Conservation (phyloP, 1,139 yeast species). For the Geotrichum bryndzae region DNA sequence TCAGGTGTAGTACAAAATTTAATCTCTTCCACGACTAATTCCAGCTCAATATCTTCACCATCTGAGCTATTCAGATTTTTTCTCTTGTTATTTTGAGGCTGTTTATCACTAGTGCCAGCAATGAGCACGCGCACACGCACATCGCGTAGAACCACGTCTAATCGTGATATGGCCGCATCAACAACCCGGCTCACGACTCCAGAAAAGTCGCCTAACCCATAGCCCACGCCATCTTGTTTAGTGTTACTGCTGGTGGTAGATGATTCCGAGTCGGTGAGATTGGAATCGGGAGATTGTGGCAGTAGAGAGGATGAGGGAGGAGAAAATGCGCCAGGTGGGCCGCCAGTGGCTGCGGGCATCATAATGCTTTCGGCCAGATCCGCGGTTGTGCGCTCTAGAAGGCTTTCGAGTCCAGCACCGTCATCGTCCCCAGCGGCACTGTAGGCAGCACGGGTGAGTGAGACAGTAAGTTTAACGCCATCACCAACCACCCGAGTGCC, state of each 20-base stretch:
- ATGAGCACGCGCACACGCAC: slow-evolving; percentile 46
- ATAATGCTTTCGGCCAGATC: slow-evolving; percentile 32
- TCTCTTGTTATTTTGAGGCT: no score
- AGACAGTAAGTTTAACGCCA: slow-evolving; percentile 52
- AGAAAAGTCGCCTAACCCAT: slow-evolving; percentile 40
- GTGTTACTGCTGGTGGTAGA: slow-evolving; percentile 22
- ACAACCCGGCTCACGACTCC: slow-evolving; percentile 58
- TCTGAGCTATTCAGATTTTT: background rate
- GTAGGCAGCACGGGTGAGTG: slow-evolving; percentile 28
- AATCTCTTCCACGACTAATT: background rate
- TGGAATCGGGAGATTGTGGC: background rate
- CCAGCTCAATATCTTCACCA: background rate
- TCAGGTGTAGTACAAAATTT: background rate
- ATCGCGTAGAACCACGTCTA: slow-evolving; percentile 45
- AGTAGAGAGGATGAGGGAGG: background rate
- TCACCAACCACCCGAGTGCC: slow-evolving; percentile 46
- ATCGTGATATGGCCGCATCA: slow-evolving; percentile 61
- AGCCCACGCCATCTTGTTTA: slow-evolving; percentile 28
- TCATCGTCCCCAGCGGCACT: slow-evolving; percentile 25
- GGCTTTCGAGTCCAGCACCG: slow-evolving; percentile 40
- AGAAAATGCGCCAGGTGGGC: background rate
- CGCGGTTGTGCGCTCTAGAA: slow-evolving; percentile 56
- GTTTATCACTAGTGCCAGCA: slow-evolving; percentile 34
- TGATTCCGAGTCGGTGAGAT: background rate
- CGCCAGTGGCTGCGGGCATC: slow-evolving; percentile 23